phyloP scores from a whole-genome alignment of 352 stramenopile genomes.

The Phytophthora kernoviae region DNA sequence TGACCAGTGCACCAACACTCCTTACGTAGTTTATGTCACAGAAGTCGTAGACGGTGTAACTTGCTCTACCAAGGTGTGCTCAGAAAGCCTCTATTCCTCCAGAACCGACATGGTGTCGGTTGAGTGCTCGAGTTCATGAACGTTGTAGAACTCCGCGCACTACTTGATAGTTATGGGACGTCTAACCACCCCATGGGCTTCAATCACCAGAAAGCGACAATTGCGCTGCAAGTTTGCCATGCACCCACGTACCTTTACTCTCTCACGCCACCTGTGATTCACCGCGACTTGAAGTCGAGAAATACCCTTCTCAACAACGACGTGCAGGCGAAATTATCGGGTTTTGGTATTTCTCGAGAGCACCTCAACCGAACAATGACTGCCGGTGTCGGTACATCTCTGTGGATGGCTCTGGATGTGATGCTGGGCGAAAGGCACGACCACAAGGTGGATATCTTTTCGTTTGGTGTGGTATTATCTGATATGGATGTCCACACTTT shows the following conservation, averaged over 20 bases:
- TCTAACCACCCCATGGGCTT: constrained; percentile 31
- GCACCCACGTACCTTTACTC: constrained; percentile 22
- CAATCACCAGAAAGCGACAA: constrained; percentile 37
- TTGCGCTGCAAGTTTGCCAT: constrained; percentile 25
- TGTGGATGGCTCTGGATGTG: constrained; percentile 27
- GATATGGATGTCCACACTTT: constrained; percentile 40
- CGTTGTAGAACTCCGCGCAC: constrained; percentile 30
- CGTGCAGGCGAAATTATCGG: constrained; percentile 45
- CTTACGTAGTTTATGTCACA: constrained; percentile 18
- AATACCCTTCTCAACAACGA: constrained; percentile 46
- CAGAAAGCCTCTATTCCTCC: background rate
- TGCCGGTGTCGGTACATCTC: constrained; percentile 14
- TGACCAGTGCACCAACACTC: constrained; percentile 22
- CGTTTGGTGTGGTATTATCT: constrained; percentile 36
- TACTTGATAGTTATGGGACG: constrained; percentile 30
- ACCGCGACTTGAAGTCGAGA: constrained; percentile 21
- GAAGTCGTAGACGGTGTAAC: background rate
- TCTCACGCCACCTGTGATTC: constrained; percentile 9
- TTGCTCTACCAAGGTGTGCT: constrained; percentile 11
- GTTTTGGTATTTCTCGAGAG: constrained; percentile 55
- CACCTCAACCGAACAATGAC: constrained; percentile 15
- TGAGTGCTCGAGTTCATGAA: constrained; percentile 48
- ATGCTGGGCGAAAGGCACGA: constrained; percentile 21
- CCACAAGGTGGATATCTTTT: constrained; percentile 29
- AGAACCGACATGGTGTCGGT: no score